Evolutionary conservation across 139 green algal species (phyloP), one percentile per base, ranked within the genome.

Genomic region (Coelastrella sp.): DNA sequence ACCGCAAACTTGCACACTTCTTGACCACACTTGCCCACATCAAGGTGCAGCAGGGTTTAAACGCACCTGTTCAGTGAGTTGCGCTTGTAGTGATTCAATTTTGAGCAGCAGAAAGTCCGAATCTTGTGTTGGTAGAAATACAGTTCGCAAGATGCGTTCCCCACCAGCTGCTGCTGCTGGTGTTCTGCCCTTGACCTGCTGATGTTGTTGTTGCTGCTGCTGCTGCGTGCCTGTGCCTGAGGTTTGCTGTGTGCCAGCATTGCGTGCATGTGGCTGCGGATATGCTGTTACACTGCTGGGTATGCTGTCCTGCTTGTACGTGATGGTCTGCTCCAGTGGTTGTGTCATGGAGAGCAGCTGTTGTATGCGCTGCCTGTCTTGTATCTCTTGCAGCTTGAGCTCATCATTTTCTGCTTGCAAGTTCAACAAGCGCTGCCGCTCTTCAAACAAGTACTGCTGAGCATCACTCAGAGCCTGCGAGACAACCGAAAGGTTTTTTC

Each of bases 381-480:
- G 91, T 15, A 93, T 83, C 83, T 96, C 92, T 84, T 95, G 92
- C 75, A 96, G 87, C 68, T 91, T 90, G 15, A 97, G 90, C 60
- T 95, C 92, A 66, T 97, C 95, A 79, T 97, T 96, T 77, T 97
- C 94, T 3, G 92, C 91, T 40, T 97, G 94, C 30, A 97, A 84
- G 13, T 86, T 85, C 38, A 98, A 90, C 48, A 98, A 74, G 2
- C 94, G 91, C 87, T 96, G 91, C 17, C 94, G 86, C 88, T 98
- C 94, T 63, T 97, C 94, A 88, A 97, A 98, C 11, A 98, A 86
- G 71, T 91, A 96, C 30, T 91, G 94, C 84, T 98, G 94, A 0
- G 94, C 92, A 73, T 96, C 91, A 67, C 89, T 94, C 2, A 98
- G 86, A 0, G 94, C 94, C 93, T 98, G 91, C 78, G n/a, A n/a